Evolutionary conservation across 768 basidiomycete genomes (phyloP).

Genomic region (Termitomyces sp.): DNA sequence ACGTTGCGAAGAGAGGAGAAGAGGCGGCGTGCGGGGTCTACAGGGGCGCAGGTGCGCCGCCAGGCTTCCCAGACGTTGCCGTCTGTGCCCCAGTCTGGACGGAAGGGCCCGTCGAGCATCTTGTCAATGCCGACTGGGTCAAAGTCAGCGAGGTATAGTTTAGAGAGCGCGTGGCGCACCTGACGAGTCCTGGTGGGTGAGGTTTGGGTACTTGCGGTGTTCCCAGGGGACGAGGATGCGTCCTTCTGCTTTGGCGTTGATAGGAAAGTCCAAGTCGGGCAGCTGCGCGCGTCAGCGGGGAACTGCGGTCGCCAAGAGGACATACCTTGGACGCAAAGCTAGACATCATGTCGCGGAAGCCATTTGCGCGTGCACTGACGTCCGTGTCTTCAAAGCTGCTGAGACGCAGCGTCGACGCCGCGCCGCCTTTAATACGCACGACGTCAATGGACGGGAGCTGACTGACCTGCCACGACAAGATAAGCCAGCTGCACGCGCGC

Average conservation of each 20-base stretch:
- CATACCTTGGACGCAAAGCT: constrained; percentile 62
- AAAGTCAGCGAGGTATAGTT: not conserved
- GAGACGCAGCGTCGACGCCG: constrained; percentile 53
- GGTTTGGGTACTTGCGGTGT: constrained; percentile 65
- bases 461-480: constrained; percentile 47
- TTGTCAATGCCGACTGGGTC: constrained; percentile 38
- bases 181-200: constrained; percentile 48
- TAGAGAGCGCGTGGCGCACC: not conserved
- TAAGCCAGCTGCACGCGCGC: not conserved
- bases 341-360: constrained; percentile 71
- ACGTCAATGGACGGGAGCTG: constrained; percentile 80
- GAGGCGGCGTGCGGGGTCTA: constrained; percentile 74
- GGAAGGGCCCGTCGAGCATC: constrained; percentile 61
- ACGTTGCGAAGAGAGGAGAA: constrained; percentile 69
- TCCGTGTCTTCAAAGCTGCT: constrained; percentile 58
- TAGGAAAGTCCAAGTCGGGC: constrained; percentile 91
- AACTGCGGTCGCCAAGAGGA: not conserved
- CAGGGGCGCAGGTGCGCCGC: constrained; percentile 84
- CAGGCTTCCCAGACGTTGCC: constrained; percentile 94
- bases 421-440: constrained; percentile 71
- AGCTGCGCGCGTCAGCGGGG: constrained; percentile 39
- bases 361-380: constrained; percentile 71
- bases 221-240: constrained; percentile 94
- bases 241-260: constrained; percentile 93
- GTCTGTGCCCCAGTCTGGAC: constrained; percentile 78